phyloP scores from a whole-genome alignment of 108 stramenopile species.

The Cyclostephanos invisitatus region DNA sequence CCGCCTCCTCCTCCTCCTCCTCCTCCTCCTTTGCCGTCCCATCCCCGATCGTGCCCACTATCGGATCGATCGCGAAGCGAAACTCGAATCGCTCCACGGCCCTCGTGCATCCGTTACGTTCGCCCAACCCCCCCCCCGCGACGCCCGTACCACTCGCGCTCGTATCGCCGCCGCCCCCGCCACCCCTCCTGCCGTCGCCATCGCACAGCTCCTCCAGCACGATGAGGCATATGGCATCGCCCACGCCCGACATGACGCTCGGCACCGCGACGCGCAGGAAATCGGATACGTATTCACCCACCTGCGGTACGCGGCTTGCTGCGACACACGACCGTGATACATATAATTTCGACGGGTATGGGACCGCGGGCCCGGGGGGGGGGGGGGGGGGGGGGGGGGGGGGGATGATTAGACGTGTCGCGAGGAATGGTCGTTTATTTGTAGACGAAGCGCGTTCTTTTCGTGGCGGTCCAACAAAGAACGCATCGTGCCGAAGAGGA shows the following conservation, averaged over 20 bases:
- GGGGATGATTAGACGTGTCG: too few species aligned
- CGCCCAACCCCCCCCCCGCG: conserved; percentile 1
- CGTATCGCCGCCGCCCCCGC: neutral
- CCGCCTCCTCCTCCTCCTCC: neutral
- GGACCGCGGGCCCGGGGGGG: too few species aligned
- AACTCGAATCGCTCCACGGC: conserved; percentile 49
- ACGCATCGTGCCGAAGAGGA: neutral
- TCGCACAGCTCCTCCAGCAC: conserved; percentile 32
- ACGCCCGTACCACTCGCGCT: too few species aligned
- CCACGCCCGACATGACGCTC: conserved; percentile 27
- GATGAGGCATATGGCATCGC: conserved; percentile 37
- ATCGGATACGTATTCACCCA: conserved; percentile 41
- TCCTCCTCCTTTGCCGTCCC: neutral
- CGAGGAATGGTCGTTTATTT: too few species aligned
- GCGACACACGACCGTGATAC: neutral
- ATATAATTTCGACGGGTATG: too few species aligned
- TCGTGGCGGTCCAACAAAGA: too few species aligned
- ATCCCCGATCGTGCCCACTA: neutral
- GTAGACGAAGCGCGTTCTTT: too few species aligned
- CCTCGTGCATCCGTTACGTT: conserved; percentile 28
- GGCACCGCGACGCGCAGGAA: conserved; percentile 50
- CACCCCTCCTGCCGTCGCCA: conserved; percentile 1
- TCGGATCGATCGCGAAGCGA: conserved; percentile 34
- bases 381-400: neutral
- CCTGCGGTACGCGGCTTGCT: conserved; percentile 38